Evolutionary conservation across 192 early-diverging fungal genomes (phyloP).

Genomic region (Coemansia sp.): DNA sequence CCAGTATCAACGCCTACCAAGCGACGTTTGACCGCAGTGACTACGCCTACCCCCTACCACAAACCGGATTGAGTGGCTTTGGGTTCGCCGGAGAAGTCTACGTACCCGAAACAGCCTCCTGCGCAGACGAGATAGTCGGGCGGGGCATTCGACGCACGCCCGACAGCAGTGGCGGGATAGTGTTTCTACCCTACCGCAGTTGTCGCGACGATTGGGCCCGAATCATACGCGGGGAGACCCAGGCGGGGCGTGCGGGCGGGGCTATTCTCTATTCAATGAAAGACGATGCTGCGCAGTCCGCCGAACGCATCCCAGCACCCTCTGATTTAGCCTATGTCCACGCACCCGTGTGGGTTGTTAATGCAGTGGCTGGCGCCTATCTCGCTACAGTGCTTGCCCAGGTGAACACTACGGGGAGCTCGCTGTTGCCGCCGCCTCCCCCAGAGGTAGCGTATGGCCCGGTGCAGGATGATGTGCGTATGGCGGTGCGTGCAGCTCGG

Average conservation of each 20-base stretch:
- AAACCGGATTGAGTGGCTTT: slow-evolving; percentile 28
- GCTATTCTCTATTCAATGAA: slow-evolving; percentile 44
- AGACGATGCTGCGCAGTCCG: slow-evolving; percentile 45
- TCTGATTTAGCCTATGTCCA: slow-evolving; percentile 19
- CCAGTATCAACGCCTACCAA: slow-evolving; percentile 15
- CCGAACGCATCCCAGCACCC: slow-evolving; percentile 12
- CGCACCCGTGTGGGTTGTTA: slow-evolving; percentile 47
- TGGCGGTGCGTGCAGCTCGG: slow-evolving; percentile 10
- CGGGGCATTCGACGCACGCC: background rate
- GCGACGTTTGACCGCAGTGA: slow-evolving; percentile 48
- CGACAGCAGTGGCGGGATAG: slow-evolving; percentile 23
- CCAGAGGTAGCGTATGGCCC: slow-evolving; percentile 17
- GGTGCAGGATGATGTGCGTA: slow-evolving; percentile 13
- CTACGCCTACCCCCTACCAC: slow-evolving; percentile 40
- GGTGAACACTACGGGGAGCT: background rate
- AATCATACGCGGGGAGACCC: slow-evolving; percentile 26
- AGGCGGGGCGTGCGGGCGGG: slow-evolving; percentile 19
- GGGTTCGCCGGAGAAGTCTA: slow-evolving; percentile 46
- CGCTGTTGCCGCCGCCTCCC: slow-evolving; percentile 12
- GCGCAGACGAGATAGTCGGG: slow-evolving; percentile 32
- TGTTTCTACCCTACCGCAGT: slow-evolving; percentile 36
- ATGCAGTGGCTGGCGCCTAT: slow-evolving; percentile 32
- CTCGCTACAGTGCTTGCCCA: slow-evolving; percentile 13
- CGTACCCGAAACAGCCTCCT: slow-evolving; percentile 18
- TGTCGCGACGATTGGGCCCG: slow-evolving; percentile 34